Evolutionary conservation across 768 basidiomycete species (phyloP).

Genomic region (Xerocomellus amylosporus): DNA sequence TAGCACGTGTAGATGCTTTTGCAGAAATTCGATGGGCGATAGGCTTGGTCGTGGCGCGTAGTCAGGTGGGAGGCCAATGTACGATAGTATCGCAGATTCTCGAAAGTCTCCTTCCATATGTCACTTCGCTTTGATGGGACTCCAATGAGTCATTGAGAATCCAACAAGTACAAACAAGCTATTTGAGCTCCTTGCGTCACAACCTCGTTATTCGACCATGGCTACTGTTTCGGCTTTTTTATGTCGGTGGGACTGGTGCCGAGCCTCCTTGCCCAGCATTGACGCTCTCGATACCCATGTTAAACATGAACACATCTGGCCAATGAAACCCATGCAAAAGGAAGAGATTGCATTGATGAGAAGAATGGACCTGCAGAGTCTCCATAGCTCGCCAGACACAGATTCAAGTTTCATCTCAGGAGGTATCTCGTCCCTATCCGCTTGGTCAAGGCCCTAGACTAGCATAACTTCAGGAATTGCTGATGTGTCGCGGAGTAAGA

Average conservation of each 20-base stretch:
- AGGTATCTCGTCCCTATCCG: constrained; percentile 18
- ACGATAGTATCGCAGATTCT: constrained; percentile 37
- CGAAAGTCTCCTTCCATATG: constrained; percentile 10
- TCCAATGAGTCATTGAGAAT: background rate
- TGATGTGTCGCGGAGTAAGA: background rate
- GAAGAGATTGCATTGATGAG: constrained; percentile 43
- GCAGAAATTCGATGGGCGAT: constrained; percentile 63
- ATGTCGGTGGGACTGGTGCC: constrained; percentile 58
- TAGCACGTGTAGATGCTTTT: constrained; percentile 53
- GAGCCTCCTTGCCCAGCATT: constrained; percentile 38
- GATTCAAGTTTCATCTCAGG: constrained; percentile 10
- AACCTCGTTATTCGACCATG: background rate
- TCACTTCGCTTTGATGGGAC: background rate
- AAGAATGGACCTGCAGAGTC: constrained; percentile 38
- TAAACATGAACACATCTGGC: constrained; percentile 44
- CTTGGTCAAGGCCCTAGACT: background rate
- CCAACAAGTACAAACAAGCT: constrained; percentile 24
- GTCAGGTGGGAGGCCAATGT: constrained; percentile 56
- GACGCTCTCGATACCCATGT: constrained; percentile 46
- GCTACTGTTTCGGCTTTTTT: constrained; percentile 17
- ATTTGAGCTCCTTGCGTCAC: background rate
- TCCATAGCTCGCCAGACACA: constrained; percentile 16
- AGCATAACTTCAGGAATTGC: constrained; percentile 5
- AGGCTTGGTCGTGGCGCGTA: constrained; percentile 58
- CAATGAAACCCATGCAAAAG: constrained; percentile 41